Evolutionary conservation across 225 moss, liverwort and hornwort species (phyloP).

Genomic region (Physcomitrium patens): DNA sequence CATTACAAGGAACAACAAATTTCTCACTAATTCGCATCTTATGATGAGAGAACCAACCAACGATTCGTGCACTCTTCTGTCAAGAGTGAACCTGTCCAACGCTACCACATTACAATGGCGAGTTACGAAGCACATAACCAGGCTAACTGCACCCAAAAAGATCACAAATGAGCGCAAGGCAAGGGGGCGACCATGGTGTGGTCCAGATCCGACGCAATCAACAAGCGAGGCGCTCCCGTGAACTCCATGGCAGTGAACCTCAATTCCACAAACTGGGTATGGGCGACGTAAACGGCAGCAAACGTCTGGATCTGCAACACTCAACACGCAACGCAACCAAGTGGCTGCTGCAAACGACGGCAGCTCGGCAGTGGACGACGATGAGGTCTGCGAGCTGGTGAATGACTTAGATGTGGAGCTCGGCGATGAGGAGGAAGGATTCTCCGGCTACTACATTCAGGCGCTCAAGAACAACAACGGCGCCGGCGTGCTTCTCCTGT

Average conservation of each 20-base stretch:
- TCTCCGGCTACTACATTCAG: too few relatives aligned
- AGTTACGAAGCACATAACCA: neutral
- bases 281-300: neutral
- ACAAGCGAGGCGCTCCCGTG: constrained; percentile 58
- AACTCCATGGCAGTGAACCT: constrained; percentile 42
- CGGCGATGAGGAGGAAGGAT: too few relatives aligned
- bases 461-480: too few relatives aligned
- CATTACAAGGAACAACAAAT: neutral
- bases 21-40: constrained; percentile 3
- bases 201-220: constrained; percentile 78
- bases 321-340: neutral
- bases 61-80: constrained; percentile 9
- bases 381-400: too few relatives aligned
- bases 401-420: too few relatives aligned
- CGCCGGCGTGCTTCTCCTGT: too few relatives aligned
- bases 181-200: constrained; percentile 54
- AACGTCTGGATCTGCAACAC: constrained; percentile 11
- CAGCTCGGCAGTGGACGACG: too few relatives aligned
- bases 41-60: neutral
- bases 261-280: neutral
- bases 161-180: neutral
- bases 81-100: neutral
- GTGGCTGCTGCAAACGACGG: constrained; percentile 1
- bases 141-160: neutral
- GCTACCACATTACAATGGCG: constrained; percentile 10